Conservation (phyloP, 176 grass and related monocot genomes). For the Carex kokanica region DNA sequence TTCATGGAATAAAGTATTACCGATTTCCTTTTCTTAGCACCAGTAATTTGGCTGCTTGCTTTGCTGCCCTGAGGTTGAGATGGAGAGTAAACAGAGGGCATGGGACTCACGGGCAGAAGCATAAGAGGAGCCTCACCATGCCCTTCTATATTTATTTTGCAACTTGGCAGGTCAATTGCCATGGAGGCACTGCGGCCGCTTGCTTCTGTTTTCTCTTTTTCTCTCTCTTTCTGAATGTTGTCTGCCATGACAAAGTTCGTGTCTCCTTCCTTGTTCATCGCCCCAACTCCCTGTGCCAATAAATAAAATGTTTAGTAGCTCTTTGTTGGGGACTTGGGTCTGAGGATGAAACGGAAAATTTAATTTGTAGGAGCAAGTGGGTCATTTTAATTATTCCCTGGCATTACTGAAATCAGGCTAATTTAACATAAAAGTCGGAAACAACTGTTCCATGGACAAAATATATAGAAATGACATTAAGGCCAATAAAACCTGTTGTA, state of each 20-base stretch:
- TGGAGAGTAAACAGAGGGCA: conserved; percentile 1
- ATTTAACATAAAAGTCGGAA: not conserved
- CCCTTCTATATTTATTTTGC: not conserved
- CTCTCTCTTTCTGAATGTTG: not conserved
- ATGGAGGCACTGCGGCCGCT: not conserved
- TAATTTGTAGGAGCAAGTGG: conserved; percentile 6
- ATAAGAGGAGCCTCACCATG: conserved; percentile 32
- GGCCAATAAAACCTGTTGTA: not conserved
- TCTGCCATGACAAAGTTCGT: conserved; percentile 5
- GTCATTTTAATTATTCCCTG: not conserved
- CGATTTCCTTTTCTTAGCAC: conserved; percentile 94
- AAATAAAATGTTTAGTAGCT: not conserved
- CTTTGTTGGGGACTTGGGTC: not conserved
- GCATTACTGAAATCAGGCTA: not conserved
- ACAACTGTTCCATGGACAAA: not conserved
- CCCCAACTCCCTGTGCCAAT: not conserved
- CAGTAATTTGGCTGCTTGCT: conserved; percentile 41
- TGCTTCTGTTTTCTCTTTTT: not conserved
- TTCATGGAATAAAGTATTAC: not conserved
- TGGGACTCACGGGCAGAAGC: conserved; percentile 22
- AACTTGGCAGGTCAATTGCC: conserved; percentile 14
- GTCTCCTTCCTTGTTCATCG: conserved; percentile 17
- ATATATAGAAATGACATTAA: not conserved
- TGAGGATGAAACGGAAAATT: not conserved
- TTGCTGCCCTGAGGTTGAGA: conserved; percentile 46